Conservation (phyloP, 108 stramenopile species). For the Nitzschia sp. region DNA sequence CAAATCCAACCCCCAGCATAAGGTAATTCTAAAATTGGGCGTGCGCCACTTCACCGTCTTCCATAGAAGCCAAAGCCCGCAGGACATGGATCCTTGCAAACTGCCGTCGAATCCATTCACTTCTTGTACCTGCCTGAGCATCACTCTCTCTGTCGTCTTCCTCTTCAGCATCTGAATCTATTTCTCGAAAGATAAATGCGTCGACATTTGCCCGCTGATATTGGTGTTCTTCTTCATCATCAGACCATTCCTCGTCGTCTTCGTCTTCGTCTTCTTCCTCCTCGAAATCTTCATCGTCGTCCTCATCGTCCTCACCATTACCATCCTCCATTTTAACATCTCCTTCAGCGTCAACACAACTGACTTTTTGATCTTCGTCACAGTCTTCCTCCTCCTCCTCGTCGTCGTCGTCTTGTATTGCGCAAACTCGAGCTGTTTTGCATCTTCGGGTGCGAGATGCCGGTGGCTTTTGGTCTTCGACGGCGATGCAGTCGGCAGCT, state of each 20-base stretch:
- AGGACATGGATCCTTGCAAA: constrained; percentile 55
- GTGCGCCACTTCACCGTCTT: constrained; percentile 30
- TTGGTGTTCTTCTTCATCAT: constrained; percentile 26
- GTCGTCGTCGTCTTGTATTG: constrained; percentile 20
- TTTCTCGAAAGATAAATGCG: constrained; percentile 28
- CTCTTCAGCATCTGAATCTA: constrained; percentile 45
- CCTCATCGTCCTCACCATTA: constrained; percentile 32
- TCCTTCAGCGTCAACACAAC: constrained; percentile 20
- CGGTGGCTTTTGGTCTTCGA: constrained; percentile 14
- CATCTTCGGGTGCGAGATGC: background rate
- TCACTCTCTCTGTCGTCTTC: constrained; percentile 4
- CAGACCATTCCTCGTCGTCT: constrained; percentile 16
- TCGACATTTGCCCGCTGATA: constrained; percentile 25
- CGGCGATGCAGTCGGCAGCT: constrained; percentile 3
- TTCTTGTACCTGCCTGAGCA: constrained; percentile 17
- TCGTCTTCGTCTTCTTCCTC: constrained; percentile 27
- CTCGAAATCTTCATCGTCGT: constrained; percentile 7
- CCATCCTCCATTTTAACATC: constrained; percentile 28
- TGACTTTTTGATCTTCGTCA: constrained; percentile 38
- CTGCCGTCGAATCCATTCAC: constrained; percentile 46
- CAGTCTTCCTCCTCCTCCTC: constrained; percentile 39
- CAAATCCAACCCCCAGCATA: too few relatives aligned
- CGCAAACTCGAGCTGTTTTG: background rate
- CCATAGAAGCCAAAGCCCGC: constrained; percentile 38
- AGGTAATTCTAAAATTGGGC: background rate